Evolutionary conservation across 768 basidiomycete species (phyloP), one percentile per base, ranked within the genome.

Genomic region (Boletus bicolor): DNA sequence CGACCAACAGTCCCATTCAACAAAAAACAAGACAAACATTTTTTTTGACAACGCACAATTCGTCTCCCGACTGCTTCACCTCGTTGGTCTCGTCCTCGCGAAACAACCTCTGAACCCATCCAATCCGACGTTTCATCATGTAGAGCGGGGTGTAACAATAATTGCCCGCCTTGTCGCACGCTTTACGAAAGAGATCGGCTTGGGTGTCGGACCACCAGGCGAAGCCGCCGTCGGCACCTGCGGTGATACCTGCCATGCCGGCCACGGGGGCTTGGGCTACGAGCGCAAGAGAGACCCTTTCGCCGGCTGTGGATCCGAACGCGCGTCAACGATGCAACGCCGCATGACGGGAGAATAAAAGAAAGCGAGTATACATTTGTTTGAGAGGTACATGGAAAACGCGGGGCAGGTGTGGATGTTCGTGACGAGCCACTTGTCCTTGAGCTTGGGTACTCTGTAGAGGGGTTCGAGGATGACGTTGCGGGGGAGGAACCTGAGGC

Each of bases 381-480:
- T 57, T 32, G 69, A 70, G 30, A 72, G 58, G 19, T 71, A 76
- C 65, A 73, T 65, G 46, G 64, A 67, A 26, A 61, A 67, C 1
- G 74, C 75, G 11, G 72, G 73, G 46, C 72, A 76, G 5, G 57
- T 11, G 49, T 74, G 56, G 0, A 62, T 34, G 51, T 57, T 63
- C 0, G 75, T 75, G 51, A 75, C 74, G 49, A 75, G 63, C 48
- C 49, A 65, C 52, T 65, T 75, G 64, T 66, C 61, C 6, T 48
- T 57, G n/a, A 75, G 65, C 5, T 15, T 49, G 0, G 60, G 65
- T 0, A 72, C 54, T 5, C 52, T 48, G 30, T 66, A 63, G 36
- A 76, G 60, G 0, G 44, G 44, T 0, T 64, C 58, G 38, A 75
- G 64, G 42, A 72, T 37, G 44, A 61, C 62, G 9, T 60, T 44